Conservation (phyloP, 73 alveolate species). For the Diophrys appendiculata region DNA sequence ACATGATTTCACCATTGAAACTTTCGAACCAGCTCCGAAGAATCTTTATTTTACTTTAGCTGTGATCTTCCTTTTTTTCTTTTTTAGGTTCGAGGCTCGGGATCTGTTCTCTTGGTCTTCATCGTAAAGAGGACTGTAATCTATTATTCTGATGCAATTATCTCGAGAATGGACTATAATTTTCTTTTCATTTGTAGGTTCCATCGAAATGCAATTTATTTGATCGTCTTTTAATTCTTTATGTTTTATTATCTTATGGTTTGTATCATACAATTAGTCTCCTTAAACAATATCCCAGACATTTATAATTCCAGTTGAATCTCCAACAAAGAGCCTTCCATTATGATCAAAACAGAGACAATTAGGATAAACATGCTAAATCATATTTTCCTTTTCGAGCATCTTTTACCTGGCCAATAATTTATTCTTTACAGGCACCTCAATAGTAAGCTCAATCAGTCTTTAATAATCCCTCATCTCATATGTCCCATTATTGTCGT, state of each 20-base stretch:
- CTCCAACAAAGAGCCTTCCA: conserved; percentile 93
- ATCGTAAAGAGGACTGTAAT: conserved; percentile 64
- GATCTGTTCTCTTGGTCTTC: conserved; percentile 35
- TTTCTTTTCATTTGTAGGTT: conserved; percentile 82
- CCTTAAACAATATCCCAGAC: conserved; percentile 80
- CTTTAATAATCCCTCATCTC: conserved; percentile 4
- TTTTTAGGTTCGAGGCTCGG: neutral
- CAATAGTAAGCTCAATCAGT: conserved; percentile 8
- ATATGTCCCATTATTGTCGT: conserved; percentile 51
- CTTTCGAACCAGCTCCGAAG: conserved; percentile 88
- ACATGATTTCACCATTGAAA: conserved; percentile 77
- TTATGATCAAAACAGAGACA: conserved; percentile 78
- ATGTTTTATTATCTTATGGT: conserved; percentile 69
- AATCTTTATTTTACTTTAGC: conserved; percentile 71
- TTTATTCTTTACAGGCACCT: conserved; percentile 34
- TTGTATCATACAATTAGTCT: conserved; percentile 68
- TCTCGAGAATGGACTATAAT: conserved; percentile 92
- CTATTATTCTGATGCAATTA: conserved; percentile 90
- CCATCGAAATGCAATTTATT: conserved; percentile 75
- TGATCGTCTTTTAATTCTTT: conserved; percentile 89
- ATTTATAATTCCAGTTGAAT: conserved; percentile 86
- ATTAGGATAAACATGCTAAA: conserved; percentile 93
- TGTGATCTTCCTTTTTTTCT: neutral
- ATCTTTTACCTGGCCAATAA: conserved; percentile 33
- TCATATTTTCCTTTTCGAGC: conserved; percentile 29